Evolutionary conservation across 208 protist genomes (phyloP).

Genomic region (Leishmania guyanensis): DNA sequence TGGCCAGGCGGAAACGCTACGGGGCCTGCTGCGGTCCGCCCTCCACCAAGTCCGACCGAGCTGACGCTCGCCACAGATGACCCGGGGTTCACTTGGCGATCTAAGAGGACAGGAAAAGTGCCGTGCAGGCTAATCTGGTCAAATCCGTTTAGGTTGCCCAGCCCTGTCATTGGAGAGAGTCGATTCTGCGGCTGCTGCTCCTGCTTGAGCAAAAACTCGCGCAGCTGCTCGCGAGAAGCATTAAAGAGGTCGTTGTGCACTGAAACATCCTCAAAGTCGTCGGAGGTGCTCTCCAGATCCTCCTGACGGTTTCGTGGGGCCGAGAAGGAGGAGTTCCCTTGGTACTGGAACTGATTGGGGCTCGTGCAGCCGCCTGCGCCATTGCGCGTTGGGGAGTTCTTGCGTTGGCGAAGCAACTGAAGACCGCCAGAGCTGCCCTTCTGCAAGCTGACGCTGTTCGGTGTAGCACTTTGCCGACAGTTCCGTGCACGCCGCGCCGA

Average conservation of each 20-base stretch:
- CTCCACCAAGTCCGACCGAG: neutral
- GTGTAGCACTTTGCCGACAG: conserved; percentile 7
- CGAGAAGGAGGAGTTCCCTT: neutral
- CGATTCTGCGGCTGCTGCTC: neutral
- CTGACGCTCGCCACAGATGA: neutral
- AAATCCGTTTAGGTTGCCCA: conserved; percentile 3
- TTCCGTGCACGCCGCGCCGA: conserved; percentile 21
- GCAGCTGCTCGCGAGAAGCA: neutral
- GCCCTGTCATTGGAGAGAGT: conserved; percentile 2
- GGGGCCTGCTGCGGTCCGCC: neutral
- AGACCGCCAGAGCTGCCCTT: conserved; percentile 1
- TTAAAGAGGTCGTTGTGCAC: conserved; percentile 17
- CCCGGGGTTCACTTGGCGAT: conserved; percentile 14
- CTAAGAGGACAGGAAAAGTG: conserved; percentile 10
- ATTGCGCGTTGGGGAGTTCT: neutral
- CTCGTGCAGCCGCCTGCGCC: neutral
- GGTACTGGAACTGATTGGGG: neutral
- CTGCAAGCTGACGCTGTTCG: conserved; percentile 3
- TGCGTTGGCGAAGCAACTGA: conserved; percentile 11
- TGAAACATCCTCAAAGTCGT: conserved; percentile 41
- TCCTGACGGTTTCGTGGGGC: conserved; percentile 14
- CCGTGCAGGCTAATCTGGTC: conserved; percentile 23
- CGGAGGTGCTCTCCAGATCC: conserved; percentile 40
- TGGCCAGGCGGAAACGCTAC: no score
- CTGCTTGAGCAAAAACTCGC: conserved; percentile 4